Evolutionary conservation across 2,329 filamentous ascomycete genomes (phyloP), one percentile per base, ranked within the genome.

Genomic region (Chaetomiaceae sp.): DNA sequence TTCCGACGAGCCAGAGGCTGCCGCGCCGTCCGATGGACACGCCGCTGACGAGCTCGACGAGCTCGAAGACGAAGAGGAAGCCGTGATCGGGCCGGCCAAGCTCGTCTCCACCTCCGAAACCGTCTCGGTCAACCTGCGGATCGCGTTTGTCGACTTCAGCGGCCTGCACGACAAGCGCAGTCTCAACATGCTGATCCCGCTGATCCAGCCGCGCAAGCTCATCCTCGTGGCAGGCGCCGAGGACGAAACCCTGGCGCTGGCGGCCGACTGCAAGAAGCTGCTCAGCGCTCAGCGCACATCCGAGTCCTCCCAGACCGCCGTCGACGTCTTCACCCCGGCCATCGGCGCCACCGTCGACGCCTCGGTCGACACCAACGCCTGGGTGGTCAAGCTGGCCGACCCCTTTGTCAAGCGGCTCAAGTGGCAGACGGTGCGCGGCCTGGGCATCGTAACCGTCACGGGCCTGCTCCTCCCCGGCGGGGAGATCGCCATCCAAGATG

Each of bases 281-380:
- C 71, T 85, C 27, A 70, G 70, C n/a, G 68, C 66, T 38, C 70
- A 70, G 25, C 66, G 68, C 30, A 33, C 38, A 4, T 31, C 49
- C 6, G 49, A 42, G 71, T 43, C 42, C 3, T 46, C 47, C 12
- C 47, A 50, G 71, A 73, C 12, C 40, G 71, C 74, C 16, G 77
- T 82, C 31, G 84, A 91, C 56, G 88, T 99, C 5, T 92, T 92
- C 65, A 90, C 89, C 0, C 93, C 93, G 1, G 68, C 73, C 9
- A 74, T 88, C n/a, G 90, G 90, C 20, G 74, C 78, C 30, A 73
- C 77, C 13, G 78, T 99, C 37, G 85, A 99, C 67, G 93, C 92
- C 12, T 96, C 91, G 63, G 92, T 97, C 37, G 93, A 99, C 66
- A 97, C 92, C 5, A 96, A 97, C 65, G 91, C 93, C 4, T 99